Evolutionary conservation across 106 monocot genomes (phyloP).

Genomic region (Agapanthus africanus): DNA sequence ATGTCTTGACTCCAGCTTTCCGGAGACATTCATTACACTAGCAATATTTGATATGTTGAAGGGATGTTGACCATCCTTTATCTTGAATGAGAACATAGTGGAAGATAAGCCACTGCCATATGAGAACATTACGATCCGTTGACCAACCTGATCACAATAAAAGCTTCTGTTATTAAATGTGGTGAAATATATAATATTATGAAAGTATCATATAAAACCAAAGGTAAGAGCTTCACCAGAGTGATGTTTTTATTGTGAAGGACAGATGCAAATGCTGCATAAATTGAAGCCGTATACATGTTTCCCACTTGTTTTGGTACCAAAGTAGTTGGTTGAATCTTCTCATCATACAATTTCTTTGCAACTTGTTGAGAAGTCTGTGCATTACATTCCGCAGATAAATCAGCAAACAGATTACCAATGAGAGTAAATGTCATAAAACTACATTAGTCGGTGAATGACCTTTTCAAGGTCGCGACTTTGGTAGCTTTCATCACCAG

Average conservation of each 20-base stretch:
- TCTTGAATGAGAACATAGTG: conserved; percentile 76
- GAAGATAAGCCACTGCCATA: conserved; percentile 89
- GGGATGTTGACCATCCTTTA: conserved; percentile 53
- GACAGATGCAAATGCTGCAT: conserved; percentile 81
- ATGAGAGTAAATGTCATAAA: too few relatives aligned
- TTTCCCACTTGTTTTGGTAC: conserved; percentile 95
- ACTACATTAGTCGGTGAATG: too few relatives aligned
- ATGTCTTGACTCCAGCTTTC: conserved; percentile 59
- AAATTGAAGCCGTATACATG: conserved; percentile 94
- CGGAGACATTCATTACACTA: conserved; percentile 39
- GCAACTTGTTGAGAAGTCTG: conserved; percentile 76
- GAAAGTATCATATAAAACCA: neutral
- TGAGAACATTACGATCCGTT: conserved; percentile 84
- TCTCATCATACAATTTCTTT: conserved; percentile 60
- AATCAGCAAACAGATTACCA: too few relatives aligned
- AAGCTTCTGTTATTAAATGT: neutral
- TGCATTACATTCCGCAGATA: too few relatives aligned
- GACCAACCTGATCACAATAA: conserved; percentile 28
- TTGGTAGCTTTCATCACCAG: conserved; percentile 78
- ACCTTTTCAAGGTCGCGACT: conserved; percentile 96
- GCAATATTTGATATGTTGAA: conserved; percentile 70
- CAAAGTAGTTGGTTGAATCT: conserved; percentile 80
- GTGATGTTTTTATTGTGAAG: conserved; percentile 55
- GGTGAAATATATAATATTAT: neutral
- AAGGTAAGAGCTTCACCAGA: conserved; percentile 39